These are phyloP conservation scores for Populus hybrid DNA, from an alignment of 441 rosid genomes.

Conservation along the genomic window DNA sequence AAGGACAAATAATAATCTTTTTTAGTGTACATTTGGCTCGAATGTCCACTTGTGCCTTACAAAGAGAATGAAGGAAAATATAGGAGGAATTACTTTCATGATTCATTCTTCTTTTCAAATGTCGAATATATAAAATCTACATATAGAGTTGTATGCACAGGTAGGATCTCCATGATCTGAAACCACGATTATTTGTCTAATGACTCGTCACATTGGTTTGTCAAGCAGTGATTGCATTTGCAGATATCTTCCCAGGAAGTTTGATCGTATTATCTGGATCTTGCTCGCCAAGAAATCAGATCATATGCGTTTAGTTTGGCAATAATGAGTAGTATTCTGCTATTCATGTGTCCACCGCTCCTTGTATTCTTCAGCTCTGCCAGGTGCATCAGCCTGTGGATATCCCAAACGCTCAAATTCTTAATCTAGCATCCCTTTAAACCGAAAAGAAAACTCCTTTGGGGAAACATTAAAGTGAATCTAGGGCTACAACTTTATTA, in stretches of 20 bases:
- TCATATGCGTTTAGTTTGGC: not conserved
- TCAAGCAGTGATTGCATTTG: not conserved
- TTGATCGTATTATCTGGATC: not conserved
- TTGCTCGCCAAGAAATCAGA: not conserved
- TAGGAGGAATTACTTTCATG: not conserved
- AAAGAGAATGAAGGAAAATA: not conserved
- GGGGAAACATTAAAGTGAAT: constrained; percentile 4
- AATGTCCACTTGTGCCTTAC: not conserved
- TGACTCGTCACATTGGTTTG: not conserved
- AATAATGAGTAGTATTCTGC: not conserved
- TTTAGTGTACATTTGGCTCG: not conserved
- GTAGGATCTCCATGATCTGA: not conserved
- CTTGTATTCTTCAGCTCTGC: not conserved
- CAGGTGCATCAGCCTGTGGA: not conserved
- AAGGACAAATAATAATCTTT: not conserved
- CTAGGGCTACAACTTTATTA: constrained; percentile 7
- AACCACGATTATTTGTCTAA: not conserved
- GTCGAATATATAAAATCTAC: not conserved
- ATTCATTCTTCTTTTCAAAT: not conserved
- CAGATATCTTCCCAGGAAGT: not conserved
- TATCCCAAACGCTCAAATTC: not conserved
- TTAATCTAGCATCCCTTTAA: not conserved
- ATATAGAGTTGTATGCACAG: not conserved
- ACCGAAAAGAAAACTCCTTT: not conserved
- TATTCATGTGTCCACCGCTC: not conserved